A percentile compares a stretch with the other conserved stretches of the same genome.
These are phyloP conservation scores for Phialemoniopsis sp. DNA, from an alignment of 2,329 filamentous ascomycete species.

Conservation along the genomic window DNA sequence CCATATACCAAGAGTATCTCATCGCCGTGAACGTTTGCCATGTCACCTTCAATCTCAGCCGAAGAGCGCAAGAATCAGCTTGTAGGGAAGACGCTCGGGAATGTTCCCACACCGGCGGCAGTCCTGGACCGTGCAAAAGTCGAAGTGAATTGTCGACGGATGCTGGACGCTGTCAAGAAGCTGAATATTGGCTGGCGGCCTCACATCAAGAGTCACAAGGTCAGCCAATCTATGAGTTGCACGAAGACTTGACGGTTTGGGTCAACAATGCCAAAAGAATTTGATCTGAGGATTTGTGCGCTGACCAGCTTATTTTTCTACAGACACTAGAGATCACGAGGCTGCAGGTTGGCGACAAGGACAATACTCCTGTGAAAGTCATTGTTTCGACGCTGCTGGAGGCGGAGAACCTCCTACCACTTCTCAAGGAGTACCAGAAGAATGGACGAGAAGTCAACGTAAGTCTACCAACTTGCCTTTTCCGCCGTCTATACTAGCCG, in stretches of 20 bases:
- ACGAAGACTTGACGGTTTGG: no score
- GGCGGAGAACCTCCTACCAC: slow-evolving; percentile 60
- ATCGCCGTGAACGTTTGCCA: no score
- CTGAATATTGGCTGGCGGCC: slow-evolving; percentile 66
- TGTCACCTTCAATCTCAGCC: slow-evolving; percentile 5
- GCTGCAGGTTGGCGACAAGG: slow-evolving; percentile 62
- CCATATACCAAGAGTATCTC: no score
- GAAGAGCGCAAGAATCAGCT: slow-evolving; percentile 37
- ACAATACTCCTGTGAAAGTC: slow-evolving; percentile 48
- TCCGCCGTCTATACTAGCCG: no score
- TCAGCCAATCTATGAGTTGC: slow-evolving; percentile 25
- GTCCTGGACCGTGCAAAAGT: slow-evolving; percentile 66
- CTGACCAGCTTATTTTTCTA: no score
- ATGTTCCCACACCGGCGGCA: slow-evolving; percentile 60
- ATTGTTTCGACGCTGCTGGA: slow-evolving; percentile 74
- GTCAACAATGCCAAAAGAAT: no score
- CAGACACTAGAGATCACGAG: slow-evolving; percentile 63
- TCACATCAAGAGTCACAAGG: slow-evolving; percentile 84
- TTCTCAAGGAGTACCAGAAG: slow-evolving; percentile 53
- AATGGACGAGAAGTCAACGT: slow-evolving; percentile 56
- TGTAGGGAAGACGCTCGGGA: slow-evolving; percentile 47
- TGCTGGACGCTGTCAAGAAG: slow-evolving; percentile 59
- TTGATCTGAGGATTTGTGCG: no score
- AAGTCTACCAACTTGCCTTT: slow-evolving; percentile 15
- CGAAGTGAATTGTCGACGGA: slow-evolving; percentile 63